Base-by-base conservation (phyloP, 768 basidiomycete species). In the Mycena vitilis region DNA sequence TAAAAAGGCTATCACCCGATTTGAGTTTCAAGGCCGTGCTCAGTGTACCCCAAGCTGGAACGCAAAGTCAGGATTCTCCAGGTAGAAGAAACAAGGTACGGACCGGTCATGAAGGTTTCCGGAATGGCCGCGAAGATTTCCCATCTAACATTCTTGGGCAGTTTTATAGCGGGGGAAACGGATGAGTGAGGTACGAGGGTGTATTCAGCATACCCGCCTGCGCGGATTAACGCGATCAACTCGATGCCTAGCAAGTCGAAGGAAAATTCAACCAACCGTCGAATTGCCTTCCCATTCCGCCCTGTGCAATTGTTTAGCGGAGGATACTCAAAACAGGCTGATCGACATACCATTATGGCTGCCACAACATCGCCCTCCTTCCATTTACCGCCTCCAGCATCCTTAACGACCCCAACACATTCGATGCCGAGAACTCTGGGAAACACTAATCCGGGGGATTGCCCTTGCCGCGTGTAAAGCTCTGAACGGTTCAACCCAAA, bases 121-220 rank as follows among this genome's bases (percentile, higher is more conserved):
- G 75, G 75, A 5, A 76, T 72, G 25, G 75, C 75, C 10, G 68
- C 75, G 45, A 76, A 76, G 22, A 49, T 53, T 15, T 62, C 72
- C 75, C 75, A 76, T 2, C 64, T 64, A 45, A 74, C 66, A 40
- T 69, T 66, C 55, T 70, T 16, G 4, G 74, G 74, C 11, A 75
- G 65, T 13, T 44, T 62, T 18, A 74, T 70, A 11, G 73, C 45
- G 30, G 71, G 75, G 13, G 75, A 76, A 40, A 77, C 75, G 44
- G 58, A 70, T 37, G 64, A 45, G 56, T 76, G 73, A 22, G 73
- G 77, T 12, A 75, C 59, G 58, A 74, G 71, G 22, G 74, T 71
- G 63, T 71, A 75, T 71, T 74, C 77, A 20, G 77, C 73, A 62
- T 75, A 75, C 30, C 73, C 73, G 16, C 75, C 75, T 75, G 15